Evolutionary conservation across 2,329 filamentous ascomycete species (phyloP), one percentile per base, ranked within the genome.

Genomic region (Penicillium sp.): DNA sequence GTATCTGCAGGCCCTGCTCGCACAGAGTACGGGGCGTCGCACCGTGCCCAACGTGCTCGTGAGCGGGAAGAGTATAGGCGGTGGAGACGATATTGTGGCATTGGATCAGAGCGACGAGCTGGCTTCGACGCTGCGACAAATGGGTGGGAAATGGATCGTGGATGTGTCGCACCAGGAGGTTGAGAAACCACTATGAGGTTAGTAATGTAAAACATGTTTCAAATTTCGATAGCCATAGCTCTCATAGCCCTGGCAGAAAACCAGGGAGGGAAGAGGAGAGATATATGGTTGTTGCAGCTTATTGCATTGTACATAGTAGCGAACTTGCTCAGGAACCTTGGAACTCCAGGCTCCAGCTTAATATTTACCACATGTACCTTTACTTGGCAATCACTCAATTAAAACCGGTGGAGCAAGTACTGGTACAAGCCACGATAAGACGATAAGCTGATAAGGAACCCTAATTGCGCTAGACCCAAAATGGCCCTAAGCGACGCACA

Each of bases 11-110:
- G 83, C 82, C 10, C 82, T 85, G 19, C 80, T 99, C 10, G 82
- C 76, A 17, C 83, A 87, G 59, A 88, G 85, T 71, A 97, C 94
- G 0, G 89, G 90, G 45, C 85, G 93, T 50, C 82, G 80, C 59
- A 99, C 94, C 0, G 94, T 99, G 0, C 94, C 94, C 17, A 99
- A 99, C 71, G 84, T 97, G 37, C 82, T 99, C 66, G 82, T 99
- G 68, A 90, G 91, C 69, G 92, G 91, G 46, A 87, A 88, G 73
- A 94, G 89, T 75, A 91, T 97, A 60, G 94, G 94, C 47, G 94
- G 94, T 23, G 87, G 91, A 50, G 93, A 97, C 71, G 91, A 97
- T 60, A 84, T 99, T 56, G 83, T 86, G 49, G 86, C 84, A 27
- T 79, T 97, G 60, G 86, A 93, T 71, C 75, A 79, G 29, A 81